Conservation (phyloP, 2,329 filamentous ascomycete species). For the Blastomyces percursus region DNA sequence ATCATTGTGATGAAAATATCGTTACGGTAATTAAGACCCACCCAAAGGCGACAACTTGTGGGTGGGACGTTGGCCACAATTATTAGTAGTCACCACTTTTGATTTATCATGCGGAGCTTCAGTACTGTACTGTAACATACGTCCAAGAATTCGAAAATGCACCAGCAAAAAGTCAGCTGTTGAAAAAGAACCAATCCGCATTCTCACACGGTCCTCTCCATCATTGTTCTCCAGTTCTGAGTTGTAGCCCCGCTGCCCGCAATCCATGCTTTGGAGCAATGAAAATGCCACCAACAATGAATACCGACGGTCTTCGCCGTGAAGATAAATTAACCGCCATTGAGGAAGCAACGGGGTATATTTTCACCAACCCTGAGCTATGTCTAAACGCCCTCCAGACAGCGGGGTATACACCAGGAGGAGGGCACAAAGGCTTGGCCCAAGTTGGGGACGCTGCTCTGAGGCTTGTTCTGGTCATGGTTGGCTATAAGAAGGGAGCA, state of each 20-base stretch:
- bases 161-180: no score
- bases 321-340: not conserved
- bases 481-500: not conserved
- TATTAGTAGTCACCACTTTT: not conserved
- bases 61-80: no score
- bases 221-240: no score
- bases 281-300: not conserved
- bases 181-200: no score
- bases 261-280: not conserved
- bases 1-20: no score
- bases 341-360: conserved; percentile 1
- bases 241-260: not conserved
- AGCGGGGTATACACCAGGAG: not conserved
- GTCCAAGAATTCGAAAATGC: not conserved
- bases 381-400: not conserved
- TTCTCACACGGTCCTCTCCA: no score
- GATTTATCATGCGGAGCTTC: not conserved
- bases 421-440: conserved; percentile 7
- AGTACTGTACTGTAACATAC: not conserved
- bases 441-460: conserved; percentile 10
- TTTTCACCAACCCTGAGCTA: not conserved
- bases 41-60: no score
- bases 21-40: no score
- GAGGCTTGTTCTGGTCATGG: not conserved
- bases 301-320: not conserved